phyloP scores from a whole-genome alignment of 2,329 filamentous ascomycete genomes.

The Herpotrichia juniperi region DNA sequence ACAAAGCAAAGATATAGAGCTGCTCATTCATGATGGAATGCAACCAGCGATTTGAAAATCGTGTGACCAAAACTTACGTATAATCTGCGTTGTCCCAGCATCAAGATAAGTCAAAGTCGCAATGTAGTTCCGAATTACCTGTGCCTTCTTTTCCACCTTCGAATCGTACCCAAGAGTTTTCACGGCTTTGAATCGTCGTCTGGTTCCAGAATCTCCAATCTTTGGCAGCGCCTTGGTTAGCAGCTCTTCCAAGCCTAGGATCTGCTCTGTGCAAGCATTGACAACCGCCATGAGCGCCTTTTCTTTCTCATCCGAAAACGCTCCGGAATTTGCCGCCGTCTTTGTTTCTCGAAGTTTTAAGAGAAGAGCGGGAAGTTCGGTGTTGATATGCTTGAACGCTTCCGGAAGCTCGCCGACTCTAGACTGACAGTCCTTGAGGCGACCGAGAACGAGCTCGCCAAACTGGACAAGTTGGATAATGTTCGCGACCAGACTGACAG shows the following conservation, averaged over 20 bases:
- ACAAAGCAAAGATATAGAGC: too few species aligned
- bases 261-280: constrained; percentile 15
- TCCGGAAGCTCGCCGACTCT: constrained; percentile 14
- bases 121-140: constrained; percentile 9
- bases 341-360: constrained; percentile 12
- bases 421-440: constrained; percentile 17
- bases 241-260: constrained; percentile 13
- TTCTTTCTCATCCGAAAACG: constrained; percentile 8
- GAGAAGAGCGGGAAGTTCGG: constrained; percentile 12
- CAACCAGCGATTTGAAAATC: too few species aligned
- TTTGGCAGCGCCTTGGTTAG: constrained; percentile 15
- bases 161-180: constrained; percentile 16
- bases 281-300: constrained; percentile 14
- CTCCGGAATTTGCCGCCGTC: constrained; percentile 2
- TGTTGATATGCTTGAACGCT: constrained; percentile 11
- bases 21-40: too few species aligned
- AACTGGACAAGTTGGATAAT: constrained; percentile 22
- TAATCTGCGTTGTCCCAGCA: neutral
- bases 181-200: constrained; percentile 15
- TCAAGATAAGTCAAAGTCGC: constrained; percentile 10
- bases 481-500: constrained; percentile 21
- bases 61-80: neutral
- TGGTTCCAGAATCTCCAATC: constrained; percentile 8
- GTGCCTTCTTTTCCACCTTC: constrained; percentile 14
- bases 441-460: constrained; percentile 9